Conservation (phyloP, 805 yeast genomes). For the Nakazawaea ambrosiae region DNA sequence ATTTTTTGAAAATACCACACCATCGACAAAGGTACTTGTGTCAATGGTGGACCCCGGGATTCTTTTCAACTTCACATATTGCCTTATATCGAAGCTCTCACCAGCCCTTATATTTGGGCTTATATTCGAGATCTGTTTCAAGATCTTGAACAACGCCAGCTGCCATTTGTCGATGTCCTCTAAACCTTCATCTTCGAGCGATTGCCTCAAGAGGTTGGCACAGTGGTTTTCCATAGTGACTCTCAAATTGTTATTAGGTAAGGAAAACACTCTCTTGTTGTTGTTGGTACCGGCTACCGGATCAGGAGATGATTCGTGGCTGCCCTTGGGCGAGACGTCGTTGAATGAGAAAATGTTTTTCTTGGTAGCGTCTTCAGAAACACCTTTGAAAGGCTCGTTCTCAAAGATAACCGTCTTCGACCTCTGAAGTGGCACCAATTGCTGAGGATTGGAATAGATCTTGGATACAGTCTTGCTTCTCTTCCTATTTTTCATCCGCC, state of each 20-base stretch:
- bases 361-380: not conserved
- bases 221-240: slow-evolving; percentile 33
- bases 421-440: slow-evolving; percentile 9
- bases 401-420: slow-evolving; percentile 3
- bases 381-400: not conserved
- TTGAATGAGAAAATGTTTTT: slow-evolving; percentile 6
- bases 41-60: slow-evolving; percentile 67
- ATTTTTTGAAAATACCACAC: slow-evolving; percentile 77
- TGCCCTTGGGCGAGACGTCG: not conserved
- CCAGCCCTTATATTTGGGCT: slow-evolving; percentile 55
- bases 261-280: slow-evolving; percentile 8
- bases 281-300: not conserved
- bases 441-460: slow-evolving; percentile 24
- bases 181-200: slow-evolving; percentile 54
- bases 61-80: slow-evolving; percentile 80
- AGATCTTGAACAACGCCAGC: slow-evolving; percentile 37
- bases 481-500: slow-evolving; percentile 53
- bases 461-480: slow-evolving; percentile 39
- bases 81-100: slow-evolving; percentile 79
- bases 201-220: slow-evolving; percentile 47
- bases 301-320: not conserved
- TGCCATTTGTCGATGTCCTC: slow-evolving; percentile 53
- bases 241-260: slow-evolving; percentile 10
- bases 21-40: slow-evolving; percentile 61
- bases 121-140: slow-evolving; percentile 50